Base-by-base conservation (phyloP, 495 filamentous ascomycete species). In the Xylaria venustula region DNA sequence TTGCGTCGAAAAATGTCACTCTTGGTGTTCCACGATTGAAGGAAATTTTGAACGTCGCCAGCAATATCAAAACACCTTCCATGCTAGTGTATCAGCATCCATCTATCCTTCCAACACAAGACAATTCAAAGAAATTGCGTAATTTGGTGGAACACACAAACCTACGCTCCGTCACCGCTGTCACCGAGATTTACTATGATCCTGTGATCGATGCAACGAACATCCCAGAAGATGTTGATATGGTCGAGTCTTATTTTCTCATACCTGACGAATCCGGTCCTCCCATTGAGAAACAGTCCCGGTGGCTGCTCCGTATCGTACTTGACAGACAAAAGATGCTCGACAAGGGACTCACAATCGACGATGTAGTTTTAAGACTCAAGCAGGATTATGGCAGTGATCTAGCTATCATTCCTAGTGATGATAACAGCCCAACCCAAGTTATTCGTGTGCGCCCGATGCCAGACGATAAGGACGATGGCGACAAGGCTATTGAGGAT, bases 1-100 rank as follows among this genome's bases (percentile, higher is more conserved):
- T 98, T 44, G 95, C 95, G 1, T 96, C 94, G 22, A 99, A 99
- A 87, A 99, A 98, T 82, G 92, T 98, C 50, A 99, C 94, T 22
- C 89, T 98, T 54, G 94, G 94, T 90, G 94, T 99, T 23, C 94
- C 94, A 48, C 93, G 94, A 85, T 82, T 99, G 19, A 99, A 99
- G 85, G 94, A 99, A 77, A 98, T 99, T 85, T 79, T 99, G 37
- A 98, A 99, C 71, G 90, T 98, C 42, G 93, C 94, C 2, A 90
- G 87, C 60, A 95, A 97, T 71, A 96, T 99, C 81, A 99, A 99
- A 82, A 99, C 94, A 0, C 94, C 94, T 6, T 93, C 91, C 15
- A 97, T 97, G 93, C 87, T 88, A 46, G 90, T 99, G n/a, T 96
- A 92, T 67, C 86, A 94, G 62, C 80, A 88, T 42, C n/a, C n/a